Base-by-base conservation (phyloP, 2,329 filamentous ascomycete genomes). In the Cytospora piceae region DNA sequence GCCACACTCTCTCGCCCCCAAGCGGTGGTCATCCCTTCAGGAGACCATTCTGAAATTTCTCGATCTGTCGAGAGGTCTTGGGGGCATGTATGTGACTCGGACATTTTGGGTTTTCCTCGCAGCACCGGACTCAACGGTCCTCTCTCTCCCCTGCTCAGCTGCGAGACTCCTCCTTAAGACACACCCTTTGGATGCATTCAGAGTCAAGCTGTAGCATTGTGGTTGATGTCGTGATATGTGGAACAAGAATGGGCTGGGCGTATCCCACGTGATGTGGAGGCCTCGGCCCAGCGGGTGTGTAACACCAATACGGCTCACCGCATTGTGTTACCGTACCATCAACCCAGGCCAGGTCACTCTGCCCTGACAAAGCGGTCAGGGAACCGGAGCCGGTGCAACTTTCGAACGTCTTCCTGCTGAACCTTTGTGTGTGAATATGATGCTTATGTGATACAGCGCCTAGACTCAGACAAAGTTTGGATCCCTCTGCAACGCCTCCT, bases 401-500 rank as follows among this genome's bases (percentile, higher is more conserved):
- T 24, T 37, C 14, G 20, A 20, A 22, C n/a, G 27, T 49, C 57
- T 17, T 46, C 22, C 49, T 34, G 51, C 51, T 31, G 37, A 49
- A 5, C n/a, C 3, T 14, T 49, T n/a, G 31, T 55, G 29, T 51
- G 37, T 27, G 17, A n/a, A 27, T 51, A 14, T 22, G 42, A 37
- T 27, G 42, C 22, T 37, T 46, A 29, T 51, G 17, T 22, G 34
- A n/a, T 32, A 42, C 49, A 46, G 15, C 9, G 34, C 17, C 22
- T 24, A 31, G 32, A 24, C 53, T 68, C 66, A 68, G 34, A 42
- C 59, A 31, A 68, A 61, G 52, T 42, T 55, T 27, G 55, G 42
- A 32, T 63, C 63, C 22, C 51, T 56, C 4, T 56, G 27, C 61
- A 65, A 46, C 12, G 14, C 69, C 52, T 75, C 64, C 69, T 77